These are phyloP conservation scores for Komagataella pseudopastoris DNA, from an alignment of 805 yeast species.

Conservation along the genomic window DNA sequence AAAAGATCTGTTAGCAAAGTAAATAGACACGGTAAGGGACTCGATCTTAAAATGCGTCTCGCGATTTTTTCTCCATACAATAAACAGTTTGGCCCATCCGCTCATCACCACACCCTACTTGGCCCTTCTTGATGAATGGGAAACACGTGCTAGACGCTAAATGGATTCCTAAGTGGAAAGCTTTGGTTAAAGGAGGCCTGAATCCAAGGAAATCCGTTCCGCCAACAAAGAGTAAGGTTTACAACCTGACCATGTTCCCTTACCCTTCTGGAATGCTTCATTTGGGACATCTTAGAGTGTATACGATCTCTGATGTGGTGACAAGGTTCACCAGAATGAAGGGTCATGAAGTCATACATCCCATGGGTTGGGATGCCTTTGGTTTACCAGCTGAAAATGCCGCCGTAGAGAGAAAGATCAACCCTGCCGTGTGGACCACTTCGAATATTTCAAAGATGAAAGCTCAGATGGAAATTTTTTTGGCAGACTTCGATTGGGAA, in stretches of 20 bases:
- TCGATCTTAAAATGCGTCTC: background rate
- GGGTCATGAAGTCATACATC: constrained; percentile 76
- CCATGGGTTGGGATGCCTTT: constrained; percentile 99
- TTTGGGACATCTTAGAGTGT: constrained; percentile 90
- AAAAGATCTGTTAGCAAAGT: background rate
- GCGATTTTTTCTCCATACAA: background rate
- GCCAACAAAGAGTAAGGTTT: constrained; percentile 22
- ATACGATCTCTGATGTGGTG: constrained; percentile 77
- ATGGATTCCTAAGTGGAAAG: constrained; percentile 38
- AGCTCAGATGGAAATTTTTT: constrained; percentile 62
- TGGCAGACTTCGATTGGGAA: constrained; percentile 90
- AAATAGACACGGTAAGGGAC: background rate
- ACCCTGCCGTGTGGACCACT: constrained; percentile 77
- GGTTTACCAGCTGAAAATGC: constrained; percentile 98
- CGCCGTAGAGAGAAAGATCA: constrained; percentile 72
- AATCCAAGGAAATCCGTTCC: constrained; percentile 15
- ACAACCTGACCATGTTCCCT: constrained; percentile 82
- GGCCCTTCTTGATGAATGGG: background rate
- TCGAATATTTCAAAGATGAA: constrained; percentile 78
- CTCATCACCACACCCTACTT: background rate
- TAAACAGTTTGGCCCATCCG: background rate
- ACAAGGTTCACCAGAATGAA: constrained; percentile 66
- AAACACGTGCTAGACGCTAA: constrained; percentile 28
- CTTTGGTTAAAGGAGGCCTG: constrained; percentile 10
- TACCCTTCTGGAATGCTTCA: constrained; percentile 91